Evolutionary conservation across 176 grass and related monocot species (phyloP), one percentile per base, ranked within the genome.

Genomic region (Zoysia japonica): DNA sequence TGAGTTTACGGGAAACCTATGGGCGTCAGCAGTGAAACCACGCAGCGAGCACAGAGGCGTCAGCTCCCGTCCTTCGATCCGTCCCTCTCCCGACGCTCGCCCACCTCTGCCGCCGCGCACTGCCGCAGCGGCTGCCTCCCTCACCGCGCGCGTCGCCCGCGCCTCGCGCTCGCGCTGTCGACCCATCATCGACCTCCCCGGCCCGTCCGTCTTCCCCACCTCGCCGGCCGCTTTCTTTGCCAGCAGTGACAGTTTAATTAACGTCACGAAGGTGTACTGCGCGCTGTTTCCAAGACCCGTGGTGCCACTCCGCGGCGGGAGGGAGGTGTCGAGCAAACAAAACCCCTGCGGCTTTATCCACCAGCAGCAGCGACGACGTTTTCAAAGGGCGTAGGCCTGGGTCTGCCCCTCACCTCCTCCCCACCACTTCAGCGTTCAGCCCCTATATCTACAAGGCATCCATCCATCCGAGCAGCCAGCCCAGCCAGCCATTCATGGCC

Each of bases 351-450:
- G 75, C 75, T 73, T 52, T 82, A 53, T 87, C 80, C 56, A 73
- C 45, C 77, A 54, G 48, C 49, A 20, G 19, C 19, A 43, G 28
- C 28, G 28, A 28, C 28, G 28, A 76, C 78, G 66, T 78, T 82
- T 83, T 75, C 62, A 75, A 60, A 53, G 78, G 39, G 12, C 65
- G 11, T 82, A 87, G 79, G 67, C 85, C 86, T 87, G 85, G 50
- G 43, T 64, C 65, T 42, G 72, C 78, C 28, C 36, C 19, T 67
- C 85, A 75, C 59, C 77, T 10, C 45, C 54, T 13, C 28, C 28
- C 28, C 28, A 28, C 28, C 28, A 7, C 67, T 28, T 28, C 28
- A 28, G 28, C 28, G 0, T 28, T 28, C 28, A 28, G 28, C 28
- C 28, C 28, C 28, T 28, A 28, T 28, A 5, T 13, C 17, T 53